Conservation (phyloP, 371 early-diverging fungal genomes). For the Mucor mucedo region DNA sequence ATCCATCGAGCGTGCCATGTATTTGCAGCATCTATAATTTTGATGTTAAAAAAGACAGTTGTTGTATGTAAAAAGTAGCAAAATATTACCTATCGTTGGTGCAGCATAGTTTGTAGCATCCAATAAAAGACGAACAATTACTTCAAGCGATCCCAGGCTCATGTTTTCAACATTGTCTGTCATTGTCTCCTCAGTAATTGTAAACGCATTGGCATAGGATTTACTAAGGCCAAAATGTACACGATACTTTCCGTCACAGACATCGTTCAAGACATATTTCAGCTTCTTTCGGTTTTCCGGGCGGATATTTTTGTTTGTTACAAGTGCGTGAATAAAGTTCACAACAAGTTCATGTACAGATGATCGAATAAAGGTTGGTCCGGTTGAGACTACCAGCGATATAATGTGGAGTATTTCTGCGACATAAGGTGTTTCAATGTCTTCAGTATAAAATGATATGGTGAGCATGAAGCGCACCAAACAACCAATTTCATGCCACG, state of each 20-base stretch:
- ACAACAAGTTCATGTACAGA: constrained; percentile 88
- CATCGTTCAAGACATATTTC: constrained; percentile 61
- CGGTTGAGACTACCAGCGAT: constrained; percentile 78
- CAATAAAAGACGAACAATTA: constrained; percentile 75
- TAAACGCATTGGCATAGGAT: constrained; percentile 69
- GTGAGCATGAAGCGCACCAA: constrained; percentile 82
- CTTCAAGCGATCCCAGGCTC: constrained; percentile 74
- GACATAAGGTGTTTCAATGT: constrained; percentile 72
- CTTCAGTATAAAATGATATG: constrained; percentile 80
- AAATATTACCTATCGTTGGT: constrained; percentile 59
- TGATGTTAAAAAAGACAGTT: background rate
- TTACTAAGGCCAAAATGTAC: constrained; percentile 80
- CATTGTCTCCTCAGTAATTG: constrained; percentile 61
- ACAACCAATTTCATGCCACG: constrained; percentile 87
- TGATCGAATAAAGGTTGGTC: constrained; percentile 79
- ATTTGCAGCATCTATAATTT: constrained; percentile 61
- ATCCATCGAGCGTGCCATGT: constrained; percentile 90
- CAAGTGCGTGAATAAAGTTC: constrained; percentile 83
- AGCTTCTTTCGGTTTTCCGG: constrained; percentile 61
- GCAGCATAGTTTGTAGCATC: constrained; percentile 79
- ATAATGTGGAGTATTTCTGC: constrained; percentile 86
- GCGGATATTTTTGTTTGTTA: constrained; percentile 63
- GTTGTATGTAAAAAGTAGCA: background rate
- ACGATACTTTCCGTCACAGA: constrained; percentile 76
- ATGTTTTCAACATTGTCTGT: constrained; percentile 66